phyloP scores from a whole-genome alignment of 2,329 filamentous ascomycete species.

The Coniella lustricola region DNA sequence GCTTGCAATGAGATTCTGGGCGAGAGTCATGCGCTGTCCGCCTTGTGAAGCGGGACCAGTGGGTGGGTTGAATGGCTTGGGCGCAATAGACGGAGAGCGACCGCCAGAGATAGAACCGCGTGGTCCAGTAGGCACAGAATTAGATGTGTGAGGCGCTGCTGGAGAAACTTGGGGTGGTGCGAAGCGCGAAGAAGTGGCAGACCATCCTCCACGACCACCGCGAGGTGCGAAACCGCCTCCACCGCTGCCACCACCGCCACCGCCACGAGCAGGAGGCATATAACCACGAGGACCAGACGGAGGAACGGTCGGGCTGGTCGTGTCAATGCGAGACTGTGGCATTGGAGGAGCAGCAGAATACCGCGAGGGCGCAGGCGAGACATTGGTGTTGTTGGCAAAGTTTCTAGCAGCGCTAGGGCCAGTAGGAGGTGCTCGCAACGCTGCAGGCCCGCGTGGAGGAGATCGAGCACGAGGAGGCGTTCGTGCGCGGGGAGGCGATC shows the following conservation, averaged over 20 bases:
- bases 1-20: constrained; percentile 44
- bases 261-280: constrained; percentile 35
- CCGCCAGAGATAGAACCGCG: constrained; percentile 31
- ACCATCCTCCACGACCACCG: constrained; percentile 33
- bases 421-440: constrained; percentile 43
- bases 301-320: constrained; percentile 40
- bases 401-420: constrained; percentile 34
- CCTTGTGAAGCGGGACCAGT: constrained; percentile 43
- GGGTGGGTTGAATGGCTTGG: constrained; percentile 49
- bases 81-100: constrained; percentile 29
- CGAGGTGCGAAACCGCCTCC: constrained; percentile 34
- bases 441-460: constrained; percentile 49
- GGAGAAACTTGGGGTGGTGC: constrained; percentile 29
- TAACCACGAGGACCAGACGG: constrained; percentile 51
- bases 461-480: constrained; percentile 45
- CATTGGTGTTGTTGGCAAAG: constrained; percentile 30
- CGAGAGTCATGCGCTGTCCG: constrained; percentile 37
- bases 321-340: constrained; percentile 31
- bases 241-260: too few relatives aligned
- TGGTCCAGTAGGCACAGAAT: constrained; percentile 42
- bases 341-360: constrained; percentile 20
- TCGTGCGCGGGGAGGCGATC: constrained; percentile 41
- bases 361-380: constrained; percentile 25
- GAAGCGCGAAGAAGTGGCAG: constrained; percentile 14
- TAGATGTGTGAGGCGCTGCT: constrained; percentile 31